Evolutionary conservation across 2,329 filamentous ascomycete genomes (phyloP).

Genomic region (Hypoxylon rubiginosum): DNA sequence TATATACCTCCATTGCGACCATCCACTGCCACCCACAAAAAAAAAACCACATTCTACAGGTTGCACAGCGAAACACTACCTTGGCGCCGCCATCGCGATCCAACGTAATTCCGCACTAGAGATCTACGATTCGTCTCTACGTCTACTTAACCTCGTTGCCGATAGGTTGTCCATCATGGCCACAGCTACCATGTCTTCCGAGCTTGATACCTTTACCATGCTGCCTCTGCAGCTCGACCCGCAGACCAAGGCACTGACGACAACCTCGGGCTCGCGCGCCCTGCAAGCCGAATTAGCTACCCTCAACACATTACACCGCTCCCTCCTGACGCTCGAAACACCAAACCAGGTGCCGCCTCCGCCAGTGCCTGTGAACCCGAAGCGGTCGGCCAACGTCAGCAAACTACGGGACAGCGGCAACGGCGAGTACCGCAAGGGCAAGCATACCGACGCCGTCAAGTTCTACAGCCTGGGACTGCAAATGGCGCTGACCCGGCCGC

Average conservation of each 20-base stretch:
- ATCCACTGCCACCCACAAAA: neutral
- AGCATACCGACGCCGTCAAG: constrained; percentile 80
- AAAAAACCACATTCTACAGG: neutral
- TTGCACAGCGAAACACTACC: no score
- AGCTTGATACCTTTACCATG: constrained; percentile 73
- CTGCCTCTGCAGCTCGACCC: constrained; percentile 86
- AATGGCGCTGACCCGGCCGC: constrained; percentile 85
- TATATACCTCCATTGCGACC: neutral
- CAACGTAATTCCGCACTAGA: neutral
- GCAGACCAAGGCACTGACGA: constrained; percentile 79
- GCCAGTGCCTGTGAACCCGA: constrained; percentile 91
- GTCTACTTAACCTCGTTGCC: neutral
- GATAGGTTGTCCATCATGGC: neutral
- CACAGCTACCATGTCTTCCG: constrained; percentile 43
- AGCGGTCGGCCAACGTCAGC: constrained; percentile 86
- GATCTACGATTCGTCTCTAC: neutral
- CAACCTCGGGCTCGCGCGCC: constrained; percentile 57
- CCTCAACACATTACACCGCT: constrained; percentile 84
- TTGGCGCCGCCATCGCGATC: no score
- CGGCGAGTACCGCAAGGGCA: constrained; percentile 81
- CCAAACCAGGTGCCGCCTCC: constrained; percentile 81
- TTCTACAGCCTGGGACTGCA: constrained; percentile 89
- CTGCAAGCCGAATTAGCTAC: constrained; percentile 75
- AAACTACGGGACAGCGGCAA: constrained; percentile 94
- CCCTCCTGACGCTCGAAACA: constrained; percentile 74